Evolutionary conservation across 176 grass and related monocot species (phyloP), one percentile per base, ranked within the genome.

Genomic region (Secale cereale): DNA sequence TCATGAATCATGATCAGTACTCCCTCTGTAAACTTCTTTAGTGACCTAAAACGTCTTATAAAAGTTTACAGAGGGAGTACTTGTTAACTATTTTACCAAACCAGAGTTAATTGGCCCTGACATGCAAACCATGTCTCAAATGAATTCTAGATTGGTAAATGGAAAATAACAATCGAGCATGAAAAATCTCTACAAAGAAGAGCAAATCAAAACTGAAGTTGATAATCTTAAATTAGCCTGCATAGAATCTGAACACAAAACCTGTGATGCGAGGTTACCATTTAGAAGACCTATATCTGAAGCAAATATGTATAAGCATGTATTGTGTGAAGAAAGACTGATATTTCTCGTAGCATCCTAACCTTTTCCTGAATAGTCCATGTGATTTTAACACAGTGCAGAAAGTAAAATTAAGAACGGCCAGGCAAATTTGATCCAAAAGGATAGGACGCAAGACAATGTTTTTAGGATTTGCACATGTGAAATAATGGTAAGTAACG

Each of bases 1-100:
- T 1, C 52, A 60, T 25, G 22, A 61, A 43, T 61, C 77, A 65
- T 30, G 26, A 61, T 64, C 84, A 94, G 82, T 48, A 46, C 43
- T 46, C 43, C 4, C 43, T 46, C 45, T 48, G 4, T 48, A 48
- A 48, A 48, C 45, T 48, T 48, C 45, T 48, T 48, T 48, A 48
- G 45, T 48, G 4, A 16, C 45, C 45, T 48, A 48, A 48, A 48
- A 48, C 14, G 4, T 48, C 45, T 48, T 48, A 48, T 48, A 48
- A 48, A 48, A 48, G 14, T 48, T 48, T 16, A 48, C 4, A 48
- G 45, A 16, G 45, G 14, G 45, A 17, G 46, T 67, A 83, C 84
- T 74, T 74, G 25, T 29, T 7, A 74, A n/a, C 5, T 32, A 33
- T 25, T 25, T 71, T 71, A 71, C 68, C 66, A 14, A 70, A 40